Conservation (phyloP, 345 rosid genomes). For the Crucihimalaya himalaica region DNA sequence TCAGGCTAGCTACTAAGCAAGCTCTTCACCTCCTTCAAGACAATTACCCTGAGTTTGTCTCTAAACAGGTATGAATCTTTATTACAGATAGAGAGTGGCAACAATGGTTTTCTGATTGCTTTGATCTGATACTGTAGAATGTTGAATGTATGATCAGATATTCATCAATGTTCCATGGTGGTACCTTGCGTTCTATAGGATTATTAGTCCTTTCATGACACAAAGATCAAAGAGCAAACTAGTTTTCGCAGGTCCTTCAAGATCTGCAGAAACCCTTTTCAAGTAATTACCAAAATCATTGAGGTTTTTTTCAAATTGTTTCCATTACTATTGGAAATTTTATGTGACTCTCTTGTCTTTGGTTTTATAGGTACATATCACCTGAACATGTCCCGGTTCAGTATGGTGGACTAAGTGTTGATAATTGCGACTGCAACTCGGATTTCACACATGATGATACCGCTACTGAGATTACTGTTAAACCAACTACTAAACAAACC, state of each 20-base stretch:
- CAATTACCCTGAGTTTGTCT: constrained; percentile 46
- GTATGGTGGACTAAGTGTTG: constrained; percentile 44
- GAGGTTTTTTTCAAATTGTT: background rate
- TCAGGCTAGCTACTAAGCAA: constrained; percentile 44
- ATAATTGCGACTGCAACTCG: constrained; percentile 28
- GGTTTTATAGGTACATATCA: constrained; percentile 37
- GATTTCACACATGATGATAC: constrained; percentile 37
- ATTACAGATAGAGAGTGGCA: background rate
- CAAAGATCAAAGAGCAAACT: constrained; percentile 47
- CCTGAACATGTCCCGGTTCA: constrained; percentile 44
- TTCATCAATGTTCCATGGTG: constrained; percentile 52
- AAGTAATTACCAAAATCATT: constrained; percentile 29
- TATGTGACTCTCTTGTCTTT: background rate
- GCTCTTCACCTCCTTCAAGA: constrained; percentile 47
- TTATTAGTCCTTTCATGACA: constrained; percentile 43
- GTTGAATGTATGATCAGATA: constrained; percentile 32
- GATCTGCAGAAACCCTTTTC: constrained; percentile 44
- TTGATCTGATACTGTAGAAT: constrained; percentile 5
- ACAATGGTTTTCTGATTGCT: background rate
- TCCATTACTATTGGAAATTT: background rate
- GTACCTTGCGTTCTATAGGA: constrained; percentile 43
- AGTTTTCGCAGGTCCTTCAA: constrained; percentile 45
- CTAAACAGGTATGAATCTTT: constrained; percentile 40
- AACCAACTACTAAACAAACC: constrained; percentile 42
- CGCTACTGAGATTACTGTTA: constrained; percentile 35